Evolutionary conservation across 2,329 filamentous ascomycete genomes (phyloP).

Genomic region (Diaporthe citri): DNA sequence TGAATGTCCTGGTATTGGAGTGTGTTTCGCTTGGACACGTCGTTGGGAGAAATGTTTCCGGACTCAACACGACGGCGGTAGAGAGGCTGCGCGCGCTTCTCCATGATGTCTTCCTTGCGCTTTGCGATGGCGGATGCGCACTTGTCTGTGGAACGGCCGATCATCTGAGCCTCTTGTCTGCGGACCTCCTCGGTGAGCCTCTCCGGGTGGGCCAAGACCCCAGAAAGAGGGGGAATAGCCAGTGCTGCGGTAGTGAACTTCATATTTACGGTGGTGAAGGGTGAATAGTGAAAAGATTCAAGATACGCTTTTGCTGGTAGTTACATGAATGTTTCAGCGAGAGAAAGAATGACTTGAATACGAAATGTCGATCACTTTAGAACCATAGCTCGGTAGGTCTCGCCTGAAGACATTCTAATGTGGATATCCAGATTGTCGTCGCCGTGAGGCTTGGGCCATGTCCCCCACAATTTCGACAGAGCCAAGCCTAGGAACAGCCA

Average conservation of each 20-base stretch:
- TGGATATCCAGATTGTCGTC: not conserved
- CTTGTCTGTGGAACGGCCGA: slow-evolving; percentile 20
- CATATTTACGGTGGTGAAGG: not conserved
- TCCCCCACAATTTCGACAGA: not conserved
- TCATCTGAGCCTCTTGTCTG: slow-evolving; percentile 17
- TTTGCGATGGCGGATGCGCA: slow-evolving; percentile 16
- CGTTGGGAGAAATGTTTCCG: slow-evolving; percentile 11
- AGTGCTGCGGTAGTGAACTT: slow-evolving; percentile 17
- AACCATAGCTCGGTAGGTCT: not conserved
- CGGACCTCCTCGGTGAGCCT: not conserved
- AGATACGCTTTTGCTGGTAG: not conserved
- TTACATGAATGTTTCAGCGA: not conserved
- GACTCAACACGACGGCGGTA: slow-evolving; percentile 26
- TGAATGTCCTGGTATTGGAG: slow-evolving; percentile 29
- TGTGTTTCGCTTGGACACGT: slow-evolving; percentile 20
- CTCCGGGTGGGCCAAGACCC: slow-evolving; percentile 12
- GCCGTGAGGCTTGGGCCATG: not conserved
- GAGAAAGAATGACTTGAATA: slow-evolving; percentile 6
- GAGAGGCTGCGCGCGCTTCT: slow-evolving; percentile 18
- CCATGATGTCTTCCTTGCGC: slow-evolving; percentile 24
- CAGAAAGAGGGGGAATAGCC: not conserved
- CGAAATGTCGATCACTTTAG: not conserved
- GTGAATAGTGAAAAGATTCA: not conserved
- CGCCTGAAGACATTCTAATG: not conserved
- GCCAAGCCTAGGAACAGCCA: not conserved